Evolutionary conservation across 176 grass and related monocot genomes (phyloP).

Genomic region (Zea luxurians): DNA sequence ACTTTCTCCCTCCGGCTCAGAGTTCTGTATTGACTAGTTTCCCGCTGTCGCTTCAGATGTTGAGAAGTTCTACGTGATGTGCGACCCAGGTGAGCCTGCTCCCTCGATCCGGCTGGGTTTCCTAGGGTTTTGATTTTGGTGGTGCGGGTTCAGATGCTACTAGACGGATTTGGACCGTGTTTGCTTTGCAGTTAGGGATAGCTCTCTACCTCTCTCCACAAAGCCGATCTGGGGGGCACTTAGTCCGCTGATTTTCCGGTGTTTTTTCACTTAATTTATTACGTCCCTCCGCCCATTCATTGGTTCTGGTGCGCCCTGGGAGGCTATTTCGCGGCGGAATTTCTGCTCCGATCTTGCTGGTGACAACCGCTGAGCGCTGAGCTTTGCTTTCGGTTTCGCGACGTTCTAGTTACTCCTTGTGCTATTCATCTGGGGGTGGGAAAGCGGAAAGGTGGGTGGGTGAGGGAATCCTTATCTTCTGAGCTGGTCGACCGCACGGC

Average conservation of each 20-base stretch:
- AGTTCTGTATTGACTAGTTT: not conserved
- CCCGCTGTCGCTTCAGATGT: slow-evolving; percentile 41
- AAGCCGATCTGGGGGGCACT: not conserved
- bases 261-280: not conserved
- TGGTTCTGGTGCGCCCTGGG: not conserved
- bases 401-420: not conserved
- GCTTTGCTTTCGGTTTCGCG: not conserved
- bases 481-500: slow-evolving; percentile 8
- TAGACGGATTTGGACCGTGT: not conserved
- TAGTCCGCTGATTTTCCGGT: not conserved
- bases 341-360: not conserved
- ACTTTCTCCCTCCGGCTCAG: not conserved
- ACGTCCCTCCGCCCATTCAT: not conserved
- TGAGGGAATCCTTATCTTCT: slow-evolving; percentile 40
- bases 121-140: not conserved
- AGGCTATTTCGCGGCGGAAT: not conserved
- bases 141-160: not conserved
- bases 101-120: not conserved
- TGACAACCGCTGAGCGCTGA: not conserved
- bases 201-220: not conserved
- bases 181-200: not conserved
- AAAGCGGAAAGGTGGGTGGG: not conserved
- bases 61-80: slow-evolving; percentile 52
- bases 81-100: slow-evolving; percentile 61
- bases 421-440: slow-evolving; percentile 1